These are phyloP conservation scores for Phytophthora colocasiae DNA, from an alignment of 352 stramenopile genomes.

Conservation along the genomic window DNA sequence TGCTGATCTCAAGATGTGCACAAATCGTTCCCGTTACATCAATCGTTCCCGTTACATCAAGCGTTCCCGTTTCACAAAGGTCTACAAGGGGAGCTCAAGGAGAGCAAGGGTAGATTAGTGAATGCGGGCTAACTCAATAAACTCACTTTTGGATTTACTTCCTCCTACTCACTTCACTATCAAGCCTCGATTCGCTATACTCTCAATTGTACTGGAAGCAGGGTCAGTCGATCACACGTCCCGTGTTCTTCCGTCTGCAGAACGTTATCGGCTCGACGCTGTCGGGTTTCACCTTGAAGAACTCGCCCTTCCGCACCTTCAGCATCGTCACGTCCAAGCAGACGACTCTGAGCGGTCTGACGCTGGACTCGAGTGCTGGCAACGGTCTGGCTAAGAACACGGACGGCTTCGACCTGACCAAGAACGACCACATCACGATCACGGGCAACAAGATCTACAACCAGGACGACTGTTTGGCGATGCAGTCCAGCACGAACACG, in stretches of 20 bases:
- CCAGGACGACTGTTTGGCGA: conserved; percentile 33
- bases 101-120: no score
- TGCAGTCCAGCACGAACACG: conserved; percentile 29
- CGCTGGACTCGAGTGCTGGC: conserved; percentile 19
- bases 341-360: conserved; percentile 36
- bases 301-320: conserved; percentile 36
- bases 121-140: no score
- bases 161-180: no score
- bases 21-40: no score
- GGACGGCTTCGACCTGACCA: conserved; percentile 36
- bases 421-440: conserved; percentile 36
- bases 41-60: no score
- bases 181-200: no score
- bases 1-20: no score
- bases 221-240: conserved; percentile 30
- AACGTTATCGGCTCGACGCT: conserved; percentile 30
- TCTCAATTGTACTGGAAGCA: conserved; percentile 55
- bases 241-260: conserved; percentile 42
- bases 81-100: no score
- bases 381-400: conserved; percentile 25
- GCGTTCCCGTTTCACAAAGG: no score
- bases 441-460: conserved; percentile 43
- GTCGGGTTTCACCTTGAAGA: conserved; percentile 46
- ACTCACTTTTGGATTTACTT: no score
- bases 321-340: conserved; percentile 33